Evolutionary conservation across 805 yeast species (phyloP).

Genomic region (Candida wancherniae): DNA sequence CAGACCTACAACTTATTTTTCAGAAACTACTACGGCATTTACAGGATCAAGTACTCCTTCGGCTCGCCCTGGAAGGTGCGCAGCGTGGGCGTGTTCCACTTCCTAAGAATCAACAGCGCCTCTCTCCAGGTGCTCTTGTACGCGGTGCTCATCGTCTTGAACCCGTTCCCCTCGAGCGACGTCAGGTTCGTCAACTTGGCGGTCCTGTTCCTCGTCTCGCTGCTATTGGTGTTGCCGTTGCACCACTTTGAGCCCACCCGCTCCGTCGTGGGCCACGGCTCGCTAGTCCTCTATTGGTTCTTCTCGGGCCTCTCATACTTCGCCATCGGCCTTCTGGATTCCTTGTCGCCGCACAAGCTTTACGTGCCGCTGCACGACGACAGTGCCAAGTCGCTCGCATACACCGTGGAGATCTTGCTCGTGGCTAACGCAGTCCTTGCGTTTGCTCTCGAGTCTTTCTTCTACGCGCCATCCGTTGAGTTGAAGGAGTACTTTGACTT

Average conservation of each 20-base stretch:
- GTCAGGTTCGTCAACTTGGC: constrained; percentile 6
- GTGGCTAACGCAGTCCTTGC: constrained; percentile 11
- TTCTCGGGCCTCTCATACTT: constrained; percentile 7
- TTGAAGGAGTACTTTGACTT: constrained; percentile 19
- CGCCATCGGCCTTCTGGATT: constrained; percentile 18
- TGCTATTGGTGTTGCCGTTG: constrained; percentile 18
- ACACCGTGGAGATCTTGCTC: constrained; percentile 13
- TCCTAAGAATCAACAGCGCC: constrained; percentile 14
- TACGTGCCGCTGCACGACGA: constrained; percentile 9
- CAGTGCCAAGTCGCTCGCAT: constrained; percentile 9
- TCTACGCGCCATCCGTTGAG: constrained; percentile 21
- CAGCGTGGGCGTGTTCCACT: constrained; percentile 14
- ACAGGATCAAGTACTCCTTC: constrained; percentile 21
- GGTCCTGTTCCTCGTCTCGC: constrained; percentile 9
- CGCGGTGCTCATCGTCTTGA: constrained; percentile 10
- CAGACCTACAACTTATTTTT: constrained; percentile 16
- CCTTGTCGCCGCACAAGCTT: constrained; percentile 17
- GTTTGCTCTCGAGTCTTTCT: constrained; percentile 17
- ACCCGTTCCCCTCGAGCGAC: constrained; percentile 1
- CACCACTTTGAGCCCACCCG: constrained; percentile 22
- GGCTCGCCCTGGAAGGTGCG: constrained; percentile 17
- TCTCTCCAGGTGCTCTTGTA: constrained; percentile 13
- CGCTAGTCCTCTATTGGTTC: constrained; percentile 23
- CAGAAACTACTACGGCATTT: constrained; percentile 18
- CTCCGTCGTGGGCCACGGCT: constrained; percentile 19